Evolutionary conservation across 148 eudicot genomes (phyloP).

Genomic region (Cornus controversa): DNA sequence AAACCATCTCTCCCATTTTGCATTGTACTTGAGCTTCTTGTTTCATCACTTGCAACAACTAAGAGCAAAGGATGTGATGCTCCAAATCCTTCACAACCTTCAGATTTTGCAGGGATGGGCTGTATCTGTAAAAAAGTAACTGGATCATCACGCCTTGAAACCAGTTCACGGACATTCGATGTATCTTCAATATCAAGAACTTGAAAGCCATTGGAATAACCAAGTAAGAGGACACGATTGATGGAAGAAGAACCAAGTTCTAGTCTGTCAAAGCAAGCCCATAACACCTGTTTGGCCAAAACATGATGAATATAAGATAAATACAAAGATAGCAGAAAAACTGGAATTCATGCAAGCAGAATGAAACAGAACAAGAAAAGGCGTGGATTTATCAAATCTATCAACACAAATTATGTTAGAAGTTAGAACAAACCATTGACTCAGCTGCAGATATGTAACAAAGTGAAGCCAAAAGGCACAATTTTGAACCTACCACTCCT

Average conservation of each 20-base stretch:
- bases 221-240: conserved; percentile 78
- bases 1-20: conserved; percentile 47
- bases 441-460: too few relatives aligned
- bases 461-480: too few relatives aligned
- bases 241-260: conserved; percentile 59
- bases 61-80: conserved; percentile 77
- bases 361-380: background rate
- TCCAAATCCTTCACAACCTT: conserved; percentile 57
- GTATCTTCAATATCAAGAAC: conserved; percentile 93
- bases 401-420: too few relatives aligned
- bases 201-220: conserved; percentile 91
- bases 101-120: conserved; percentile 60
- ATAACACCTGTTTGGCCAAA: conserved; percentile 64
- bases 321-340: background rate
- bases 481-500: too few relatives aligned
- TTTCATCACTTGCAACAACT: conserved; percentile 87
- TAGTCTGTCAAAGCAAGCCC: conserved; percentile 92
- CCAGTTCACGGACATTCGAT: conserved; percentile 74
- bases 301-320: background rate
- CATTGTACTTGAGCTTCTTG: conserved; percentile 43
- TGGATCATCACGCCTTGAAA: conserved; percentile 88
- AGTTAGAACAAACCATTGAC: too few relatives aligned
- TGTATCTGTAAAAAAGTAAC: conserved; percentile 91
- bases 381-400: too few relatives aligned
- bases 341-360: background rate